Conservation (phyloP, 768 basidiomycete species). For the Leccinum subgranulosum region DNA sequence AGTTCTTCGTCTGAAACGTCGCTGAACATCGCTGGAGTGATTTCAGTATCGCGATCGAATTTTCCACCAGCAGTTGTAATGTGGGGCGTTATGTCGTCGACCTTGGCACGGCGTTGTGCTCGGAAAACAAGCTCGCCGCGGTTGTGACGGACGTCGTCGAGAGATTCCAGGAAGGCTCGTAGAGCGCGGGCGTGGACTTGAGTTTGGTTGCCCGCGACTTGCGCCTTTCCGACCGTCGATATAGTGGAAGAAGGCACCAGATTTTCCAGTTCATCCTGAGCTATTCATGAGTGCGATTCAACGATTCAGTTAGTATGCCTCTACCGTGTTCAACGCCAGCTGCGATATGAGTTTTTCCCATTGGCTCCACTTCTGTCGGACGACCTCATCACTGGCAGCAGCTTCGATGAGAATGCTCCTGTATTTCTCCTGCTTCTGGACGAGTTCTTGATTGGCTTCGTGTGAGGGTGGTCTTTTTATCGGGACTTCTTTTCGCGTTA, state of each 20-base stretch:
- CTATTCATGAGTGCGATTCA: slow-evolving; percentile 1
- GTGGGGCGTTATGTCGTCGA: slow-evolving; percentile 70
- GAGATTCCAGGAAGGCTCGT: slow-evolving; percentile 70
- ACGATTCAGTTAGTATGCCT: background rate
- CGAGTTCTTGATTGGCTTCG: slow-evolving; percentile 73
- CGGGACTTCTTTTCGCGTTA: slow-evolving; percentile 48
- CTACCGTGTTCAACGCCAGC: slow-evolving; percentile 65
- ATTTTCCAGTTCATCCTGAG: slow-evolving; percentile 61
- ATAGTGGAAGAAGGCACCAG: slow-evolving; percentile 67
- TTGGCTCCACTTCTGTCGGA: slow-evolving; percentile 83
- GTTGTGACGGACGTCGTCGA: slow-evolving; percentile 66
- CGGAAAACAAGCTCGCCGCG: slow-evolving; percentile 62
- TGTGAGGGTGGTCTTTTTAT: slow-evolving; percentile 64
- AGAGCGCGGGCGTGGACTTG: slow-evolving; percentile 66
- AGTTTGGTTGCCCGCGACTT: slow-evolving; percentile 45
- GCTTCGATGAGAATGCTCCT: slow-evolving; percentile 71
- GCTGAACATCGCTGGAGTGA: slow-evolving; percentile 86
- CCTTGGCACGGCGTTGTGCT: slow-evolving; percentile 56
- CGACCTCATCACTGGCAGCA: slow-evolving; percentile 67
- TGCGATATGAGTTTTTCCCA: slow-evolving; percentile 75
- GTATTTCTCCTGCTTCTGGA: slow-evolving; percentile 69
- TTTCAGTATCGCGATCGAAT: slow-evolving; percentile 63
- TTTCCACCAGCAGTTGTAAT: slow-evolving; percentile 65
- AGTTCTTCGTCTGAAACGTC: slow-evolving; percentile 76
- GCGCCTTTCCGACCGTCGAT: slow-evolving; percentile 28